These are phyloP conservation scores for Aspergillus phoenicis DNA, from an alignment of 2,329 filamentous ascomycete species.

Conservation along the genomic window DNA sequence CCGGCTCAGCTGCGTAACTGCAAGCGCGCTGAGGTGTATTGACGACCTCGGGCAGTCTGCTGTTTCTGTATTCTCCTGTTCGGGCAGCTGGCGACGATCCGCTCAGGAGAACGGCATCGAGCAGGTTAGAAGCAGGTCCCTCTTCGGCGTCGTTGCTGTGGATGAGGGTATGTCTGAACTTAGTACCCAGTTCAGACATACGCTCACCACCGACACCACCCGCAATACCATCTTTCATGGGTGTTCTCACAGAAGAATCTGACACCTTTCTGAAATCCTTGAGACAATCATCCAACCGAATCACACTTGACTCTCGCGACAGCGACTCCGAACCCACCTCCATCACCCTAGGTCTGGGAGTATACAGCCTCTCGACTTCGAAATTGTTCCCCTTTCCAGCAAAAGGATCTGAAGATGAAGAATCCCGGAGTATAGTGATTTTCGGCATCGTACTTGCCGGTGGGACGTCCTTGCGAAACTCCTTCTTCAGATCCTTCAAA, in stretches of 20 bases:
- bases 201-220: background rate
- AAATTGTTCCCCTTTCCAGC: conserved; percentile 1
- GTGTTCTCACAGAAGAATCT: background rate
- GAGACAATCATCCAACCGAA: conserved; percentile 2
- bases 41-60: conserved; percentile 18
- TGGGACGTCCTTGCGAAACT: conserved; percentile 22
- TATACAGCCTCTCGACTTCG: conserved; percentile 20
- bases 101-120: conserved; percentile 18
- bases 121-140: background rate
- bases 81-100: conserved; percentile 22
- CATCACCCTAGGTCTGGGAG: conserved; percentile 17
- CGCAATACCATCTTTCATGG: background rate
- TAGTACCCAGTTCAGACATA: background rate
- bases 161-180: conserved; percentile 10
- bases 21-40: conserved; percentile 10
- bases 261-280: conserved; percentile 7
- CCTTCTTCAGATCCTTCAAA: conserved; percentile 33
- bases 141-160: conserved; percentile 1
- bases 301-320: background rate
- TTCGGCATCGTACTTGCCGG: conserved; percentile 16
- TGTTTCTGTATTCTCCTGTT: conserved; percentile 20
- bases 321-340: conserved; percentile 15
- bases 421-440: background rate
- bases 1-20: conserved; percentile 18
- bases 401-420: conserved; percentile 2